Evolutionary conservation across 495 filamentous ascomycete genomes (phyloP), one percentile per base, ranked within the genome.

Genomic region (Penicillium dipodomyicola): DNA sequence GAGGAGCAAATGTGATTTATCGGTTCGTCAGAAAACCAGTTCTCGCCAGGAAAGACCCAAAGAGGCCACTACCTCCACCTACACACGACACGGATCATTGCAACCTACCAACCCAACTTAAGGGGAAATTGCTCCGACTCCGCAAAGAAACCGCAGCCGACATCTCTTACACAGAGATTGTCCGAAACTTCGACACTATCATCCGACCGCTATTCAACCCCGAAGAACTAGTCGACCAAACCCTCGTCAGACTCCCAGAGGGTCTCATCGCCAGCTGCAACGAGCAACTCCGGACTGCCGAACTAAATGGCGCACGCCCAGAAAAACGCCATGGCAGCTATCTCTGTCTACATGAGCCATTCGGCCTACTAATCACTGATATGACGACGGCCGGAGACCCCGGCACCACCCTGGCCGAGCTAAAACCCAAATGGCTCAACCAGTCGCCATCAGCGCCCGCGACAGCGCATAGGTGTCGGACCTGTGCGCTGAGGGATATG

Each of bases 351-450:
- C 78, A 79, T 19, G 80, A 87, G 54, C 68, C 70, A 8, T 82
- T 84, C 57, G 92, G 86, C 0, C 77, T 92, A 47, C 72, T 97
- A 0, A 78, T 97, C 35, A 86, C 85, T 35, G 89, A 96, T 62
- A 96, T 97, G 92, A 84, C 82, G 0, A 70, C 79, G 5, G 64
- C 58, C 27, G 63, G 63, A 11, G 69, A 74, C n/a, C 64, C 73
- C 8, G 70, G 61, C 19, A 75, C 82, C 19, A 70, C 77, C 0
- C 64, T 85, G 1, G 72, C 91, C 22, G 90, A 98, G 69, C 84
- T 97, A 62, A 98, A 98, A 65, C 91, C 93, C 6, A 98, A 98
- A 70, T 98, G 94, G 94, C 82, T 97, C 2, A 67, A 79, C 6
- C 92, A 93, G 60, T 94, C 90, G 1, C 90, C 89, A 1, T 84